Percentiles rank a stretch among this genome's conserved stretches.
phyloP scores from a whole-genome alignment of 2,329 filamentous ascomycete genomes.

The Aspergillus brasiliensis region DNA sequence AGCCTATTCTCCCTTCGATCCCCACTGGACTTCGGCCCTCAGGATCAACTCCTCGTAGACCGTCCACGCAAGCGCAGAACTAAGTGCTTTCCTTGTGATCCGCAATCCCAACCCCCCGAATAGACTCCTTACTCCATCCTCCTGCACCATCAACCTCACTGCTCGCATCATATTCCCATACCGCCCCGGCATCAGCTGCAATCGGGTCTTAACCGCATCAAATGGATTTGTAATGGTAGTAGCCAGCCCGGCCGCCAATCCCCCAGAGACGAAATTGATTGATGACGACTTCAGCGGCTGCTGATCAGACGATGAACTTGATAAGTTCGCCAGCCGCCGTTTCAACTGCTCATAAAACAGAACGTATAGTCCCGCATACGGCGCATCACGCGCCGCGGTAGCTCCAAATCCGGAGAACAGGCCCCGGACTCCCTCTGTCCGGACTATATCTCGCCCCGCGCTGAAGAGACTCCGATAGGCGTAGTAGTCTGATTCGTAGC shows the following conservation, averaged over 20 bases:
- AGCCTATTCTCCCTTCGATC: constrained; percentile 25
- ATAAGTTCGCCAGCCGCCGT: constrained; percentile 33
- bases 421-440: constrained; percentile 72
- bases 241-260: constrained; percentile 76
- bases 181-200: constrained; percentile 81
- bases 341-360: constrained; percentile 76
- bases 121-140: constrained; percentile 78
- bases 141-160: constrained; percentile 71
- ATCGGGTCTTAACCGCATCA: constrained; percentile 91
- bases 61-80: constrained; percentile 95
- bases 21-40: constrained; percentile 60
- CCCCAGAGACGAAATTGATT: constrained; percentile 84
- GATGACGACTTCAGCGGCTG: constrained; percentile 43
- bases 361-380: constrained; percentile 93
- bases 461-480: constrained; percentile 73
- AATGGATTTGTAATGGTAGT: constrained; percentile 94
- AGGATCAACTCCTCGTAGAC: constrained; percentile 92
- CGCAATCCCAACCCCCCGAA: constrained; percentile 84
- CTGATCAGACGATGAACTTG: constrained; percentile 13
- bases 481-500: constrained; percentile 89
- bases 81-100: constrained; percentile 88
- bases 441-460: constrained; percentile 74
- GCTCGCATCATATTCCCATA: constrained; percentile 85
- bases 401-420: constrained; percentile 95
- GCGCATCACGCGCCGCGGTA: constrained; percentile 90